Base-by-base conservation (phyloP, 129 eudicot species). In the Dittrichia graveolens region DNA sequence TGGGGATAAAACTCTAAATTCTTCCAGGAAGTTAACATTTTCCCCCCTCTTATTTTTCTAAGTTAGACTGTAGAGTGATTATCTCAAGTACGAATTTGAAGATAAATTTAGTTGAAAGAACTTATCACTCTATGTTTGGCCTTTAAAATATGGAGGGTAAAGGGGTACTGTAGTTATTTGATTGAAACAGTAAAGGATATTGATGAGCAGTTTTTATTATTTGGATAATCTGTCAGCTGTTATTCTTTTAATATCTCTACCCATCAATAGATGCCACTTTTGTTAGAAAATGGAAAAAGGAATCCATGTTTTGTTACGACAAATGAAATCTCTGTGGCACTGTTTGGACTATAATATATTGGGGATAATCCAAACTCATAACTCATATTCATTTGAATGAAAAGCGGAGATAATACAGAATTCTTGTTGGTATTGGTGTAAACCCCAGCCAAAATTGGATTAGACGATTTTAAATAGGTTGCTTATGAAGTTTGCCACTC, bases 111-210 rank as follows among this genome's bases (percentile, higher is more conserved):
- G 19, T 5, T 71, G 75, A 19, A 49, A n/a, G 11, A 5, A 43
- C 31, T 9, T 70, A 4, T 39, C 44, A 2, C 59, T 49, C 34
- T 42, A 3, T 69, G 65, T 55, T 54, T 40, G 54, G 52, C 42
- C 0, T 70, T 24, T 71, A 45, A 41, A 56, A 18, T 19, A 19
- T 31, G 55, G 10, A 8, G 53, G 37, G 48, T 34, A 39, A 38
- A 39, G 47, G 39, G 48, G 67, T 6, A 40, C 31, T 68, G 48
- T 68, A 67, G 60, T 68, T 68, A 69, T 52, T 14, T 53, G 74
- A 49, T 69, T 69, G 15, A 69, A 69, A 69, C 61, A 69, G 31
- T 24, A 24, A 24, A 24, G 31, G 2, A 24, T 24, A 24, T 24
- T 24, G 31, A 24, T 24, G 12, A 55, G 56, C 42, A 41, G 54